Evolutionary conservation across 768 basidiomycete species (phyloP).

Genomic region (Coprinopsis marcescibilis): DNA sequence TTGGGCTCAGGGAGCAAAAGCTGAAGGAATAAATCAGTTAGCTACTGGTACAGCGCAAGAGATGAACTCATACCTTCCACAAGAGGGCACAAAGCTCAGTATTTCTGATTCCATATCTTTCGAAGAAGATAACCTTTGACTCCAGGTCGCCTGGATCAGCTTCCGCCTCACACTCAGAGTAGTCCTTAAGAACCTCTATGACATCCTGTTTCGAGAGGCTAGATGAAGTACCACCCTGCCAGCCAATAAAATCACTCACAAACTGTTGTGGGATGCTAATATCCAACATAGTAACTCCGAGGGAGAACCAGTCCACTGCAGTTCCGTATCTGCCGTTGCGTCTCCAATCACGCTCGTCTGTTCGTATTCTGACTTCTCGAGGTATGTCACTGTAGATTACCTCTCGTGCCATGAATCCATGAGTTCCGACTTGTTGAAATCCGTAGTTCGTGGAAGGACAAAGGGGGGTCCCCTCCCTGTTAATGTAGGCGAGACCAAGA

Average conservation of each 20-base stretch:
- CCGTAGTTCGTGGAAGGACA: background rate
- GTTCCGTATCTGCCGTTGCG: slow-evolving; percentile 46
- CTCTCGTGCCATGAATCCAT: slow-evolving; percentile 5
- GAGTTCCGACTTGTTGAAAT: background rate
- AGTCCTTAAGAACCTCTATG: background rate
- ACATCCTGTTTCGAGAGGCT: no score
- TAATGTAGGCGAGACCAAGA: slow-evolving; percentile 9
- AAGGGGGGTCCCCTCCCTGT: background rate
- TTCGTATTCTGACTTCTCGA: background rate
- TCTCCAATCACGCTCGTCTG: no score
- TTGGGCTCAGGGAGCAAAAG: background rate
- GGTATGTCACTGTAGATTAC: background rate
- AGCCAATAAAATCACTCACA: no score
- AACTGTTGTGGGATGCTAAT: no score
- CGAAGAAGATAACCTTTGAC: background rate
- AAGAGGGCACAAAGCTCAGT: background rate
- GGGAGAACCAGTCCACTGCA: slow-evolving; percentile 85
- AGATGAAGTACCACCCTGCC: no score
- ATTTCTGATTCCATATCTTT: background rate
- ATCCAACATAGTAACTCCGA: no score
- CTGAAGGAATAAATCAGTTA: no score
- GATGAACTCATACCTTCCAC: background rate
- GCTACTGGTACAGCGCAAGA: no score
- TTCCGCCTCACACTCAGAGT: background rate
- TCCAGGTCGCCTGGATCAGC: background rate